Percentiles rank a stretch among this genome's conserved stretches.
Conservation (phyloP, 495 filamentous ascomycete genomes). For the Friedmanniomyces endolithicus region DNA sequence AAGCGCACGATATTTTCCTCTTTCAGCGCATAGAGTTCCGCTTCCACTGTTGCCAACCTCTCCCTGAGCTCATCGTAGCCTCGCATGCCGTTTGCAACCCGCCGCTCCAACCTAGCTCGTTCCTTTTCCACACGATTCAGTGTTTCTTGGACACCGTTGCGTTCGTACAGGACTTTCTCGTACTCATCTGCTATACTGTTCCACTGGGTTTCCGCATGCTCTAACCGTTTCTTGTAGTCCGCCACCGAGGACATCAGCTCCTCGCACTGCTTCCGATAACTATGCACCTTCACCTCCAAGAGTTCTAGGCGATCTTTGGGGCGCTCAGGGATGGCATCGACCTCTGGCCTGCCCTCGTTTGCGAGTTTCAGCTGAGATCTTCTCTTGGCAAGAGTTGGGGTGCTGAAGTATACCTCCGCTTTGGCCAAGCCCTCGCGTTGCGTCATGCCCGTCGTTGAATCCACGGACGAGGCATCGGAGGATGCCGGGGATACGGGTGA, state of each 20-base stretch:
- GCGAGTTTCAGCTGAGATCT: background rate
- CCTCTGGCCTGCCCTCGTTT: background rate
- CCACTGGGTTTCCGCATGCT: background rate
- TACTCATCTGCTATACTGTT: background rate
- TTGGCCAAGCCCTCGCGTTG: background rate
- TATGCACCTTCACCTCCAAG: background rate
- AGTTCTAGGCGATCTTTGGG: background rate
- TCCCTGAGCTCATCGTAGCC: background rate
- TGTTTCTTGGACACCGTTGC: background rate
- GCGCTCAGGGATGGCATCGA: background rate
- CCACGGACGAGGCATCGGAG: constrained; percentile 3
- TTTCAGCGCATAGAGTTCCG: background rate
- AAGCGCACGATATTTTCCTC: background rate
- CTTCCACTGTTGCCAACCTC: background rate
- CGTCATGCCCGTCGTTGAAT: constrained; percentile 4
- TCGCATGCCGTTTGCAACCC: background rate
- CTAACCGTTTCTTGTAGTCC: background rate
- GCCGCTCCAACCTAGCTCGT: background rate
- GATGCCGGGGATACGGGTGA: background rate
- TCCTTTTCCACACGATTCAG: background rate
- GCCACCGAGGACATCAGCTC: background rate
- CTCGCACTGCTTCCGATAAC: no score
- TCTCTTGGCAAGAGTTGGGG: background rate
- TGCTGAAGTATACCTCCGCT: background rate
- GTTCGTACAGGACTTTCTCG: background rate